Evolutionary conservation across 192 early-diverging fungal species (phyloP).

Genomic region (Funneliformis geosporum): DNA sequence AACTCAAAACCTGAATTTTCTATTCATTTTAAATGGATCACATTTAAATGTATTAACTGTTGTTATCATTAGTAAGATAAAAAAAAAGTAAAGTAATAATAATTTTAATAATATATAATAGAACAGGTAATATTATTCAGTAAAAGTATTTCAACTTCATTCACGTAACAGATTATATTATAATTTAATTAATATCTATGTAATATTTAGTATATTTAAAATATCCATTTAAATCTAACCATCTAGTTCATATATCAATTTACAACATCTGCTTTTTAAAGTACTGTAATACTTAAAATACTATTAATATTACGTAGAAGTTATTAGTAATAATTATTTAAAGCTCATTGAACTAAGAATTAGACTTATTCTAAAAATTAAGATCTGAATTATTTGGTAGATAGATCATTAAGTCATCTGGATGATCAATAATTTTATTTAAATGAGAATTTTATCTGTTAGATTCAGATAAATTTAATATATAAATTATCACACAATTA

Average conservation of each 20-base stretch:
- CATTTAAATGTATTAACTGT: slow-evolving; percentile 13
- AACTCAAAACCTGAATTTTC: slow-evolving; percentile 23
- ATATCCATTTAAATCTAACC: background rate
- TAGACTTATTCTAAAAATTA: too few species aligned
- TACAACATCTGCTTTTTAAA: background rate
- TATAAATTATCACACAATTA: too few species aligned
- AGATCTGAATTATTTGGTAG: too few species aligned
- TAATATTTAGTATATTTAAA: background rate
- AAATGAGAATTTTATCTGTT: too few species aligned
- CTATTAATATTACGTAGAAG: background rate
- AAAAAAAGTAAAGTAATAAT: background rate
- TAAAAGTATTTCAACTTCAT: slow-evolving; percentile 15
- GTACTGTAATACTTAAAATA: background rate
- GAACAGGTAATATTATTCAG: slow-evolving; percentile 25
- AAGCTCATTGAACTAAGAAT: background rate
- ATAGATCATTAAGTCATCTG: too few species aligned
- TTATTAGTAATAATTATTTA: slow-evolving; percentile 24
- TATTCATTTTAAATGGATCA: slow-evolving; percentile 1
- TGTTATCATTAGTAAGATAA: slow-evolving; percentile 13
- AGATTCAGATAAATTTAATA: too few species aligned
- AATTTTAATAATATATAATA: slow-evolving; percentile 14
- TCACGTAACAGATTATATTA: background rate
- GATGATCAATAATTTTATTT: too few species aligned
- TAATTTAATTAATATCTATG: background rate
- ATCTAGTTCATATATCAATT: background rate